phyloP scores from a whole-genome alignment of 129 eudicot genomes.

The Cynara cardunculus region DNA sequence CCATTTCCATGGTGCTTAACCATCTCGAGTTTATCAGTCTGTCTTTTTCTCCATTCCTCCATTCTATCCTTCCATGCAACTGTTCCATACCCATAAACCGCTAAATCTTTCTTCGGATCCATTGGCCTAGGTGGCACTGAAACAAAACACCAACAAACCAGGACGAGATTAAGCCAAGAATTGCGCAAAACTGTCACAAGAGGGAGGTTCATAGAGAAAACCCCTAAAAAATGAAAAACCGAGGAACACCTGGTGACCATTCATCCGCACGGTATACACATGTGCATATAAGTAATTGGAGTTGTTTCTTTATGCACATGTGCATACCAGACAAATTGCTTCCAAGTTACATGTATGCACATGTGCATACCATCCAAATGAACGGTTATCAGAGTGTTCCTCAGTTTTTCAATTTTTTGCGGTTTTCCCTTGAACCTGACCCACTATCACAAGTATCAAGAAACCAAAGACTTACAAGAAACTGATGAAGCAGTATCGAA shows the following conservation, averaged over 20 bases:
- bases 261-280: too few species aligned
- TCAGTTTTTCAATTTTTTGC: too few species aligned
- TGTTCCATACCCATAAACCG: conserved; percentile 60
- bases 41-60: conserved; percentile 55
- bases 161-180: not conserved
- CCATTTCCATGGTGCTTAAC: conserved; percentile 23
- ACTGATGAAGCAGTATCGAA: conserved; percentile 46
- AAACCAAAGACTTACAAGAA: conserved; percentile 49
- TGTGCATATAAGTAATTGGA: too few species aligned
- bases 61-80: conserved; percentile 66
- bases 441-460: not conserved
- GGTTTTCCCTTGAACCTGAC: too few species aligned
- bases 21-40: conserved; percentile 26
- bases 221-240: too few species aligned
- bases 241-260: too few species aligned
- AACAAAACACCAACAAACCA: conserved; percentile 1
- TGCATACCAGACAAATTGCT: too few species aligned
- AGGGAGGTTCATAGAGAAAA: not conserved
- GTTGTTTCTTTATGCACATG: too few species aligned
- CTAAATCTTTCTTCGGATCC: conserved; percentile 58
- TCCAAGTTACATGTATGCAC: too few species aligned
- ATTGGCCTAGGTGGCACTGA: conserved; percentile 60
- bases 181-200: not conserved
- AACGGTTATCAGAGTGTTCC: too few species aligned
- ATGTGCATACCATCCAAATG: too few species aligned